Percentiles rank a stretch among this genome's conserved stretches.
Conservation (phyloP, 176 grass and related monocot species). For the Zizania latifolia region DNA sequence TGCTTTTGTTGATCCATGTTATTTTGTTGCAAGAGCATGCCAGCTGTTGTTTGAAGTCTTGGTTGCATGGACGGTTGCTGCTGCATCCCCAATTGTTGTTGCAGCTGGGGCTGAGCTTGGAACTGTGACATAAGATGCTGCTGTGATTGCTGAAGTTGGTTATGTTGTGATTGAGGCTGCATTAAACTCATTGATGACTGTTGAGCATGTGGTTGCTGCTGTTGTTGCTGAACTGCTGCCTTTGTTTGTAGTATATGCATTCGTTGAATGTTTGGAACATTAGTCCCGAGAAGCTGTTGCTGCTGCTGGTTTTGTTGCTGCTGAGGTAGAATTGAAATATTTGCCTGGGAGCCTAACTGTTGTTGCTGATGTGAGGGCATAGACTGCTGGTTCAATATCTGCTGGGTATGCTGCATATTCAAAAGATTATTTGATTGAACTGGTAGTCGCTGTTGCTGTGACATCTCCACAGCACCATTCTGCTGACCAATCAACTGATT, state of each 20-base stretch:
- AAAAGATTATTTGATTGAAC: conserved; percentile 70
- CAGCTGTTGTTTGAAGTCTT: conserved; percentile 59
- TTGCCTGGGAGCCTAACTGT: conserved; percentile 51
- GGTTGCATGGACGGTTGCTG: conserved; percentile 52
- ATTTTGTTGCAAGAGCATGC: conserved; percentile 64
- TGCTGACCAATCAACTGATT: conserved; percentile 62
- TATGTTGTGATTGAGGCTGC: conserved; percentile 62
- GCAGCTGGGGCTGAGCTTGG: conserved; percentile 57
- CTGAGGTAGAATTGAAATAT: conserved; percentile 54
- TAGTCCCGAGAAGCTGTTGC: conserved; percentile 64
- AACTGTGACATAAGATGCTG: conserved; percentile 68
- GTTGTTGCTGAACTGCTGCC: conserved; percentile 42
- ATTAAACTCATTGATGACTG: conserved; percentile 48
- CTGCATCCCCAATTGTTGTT: conserved; percentile 54
- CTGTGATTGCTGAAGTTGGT: conserved; percentile 64
- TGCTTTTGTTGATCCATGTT: conserved; percentile 67
- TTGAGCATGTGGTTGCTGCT: conserved; percentile 60
- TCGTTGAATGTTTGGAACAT: conserved; percentile 50
- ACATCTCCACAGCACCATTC: conserved; percentile 55
- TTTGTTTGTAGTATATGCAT: conserved; percentile 57
- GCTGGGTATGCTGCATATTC: conserved; percentile 69
- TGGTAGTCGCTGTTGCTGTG: conserved; percentile 64
- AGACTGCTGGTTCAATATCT: conserved; percentile 72
- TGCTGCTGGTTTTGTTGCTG: conserved; percentile 53
- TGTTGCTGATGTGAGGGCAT: conserved; percentile 63